Evolutionary conservation across 345 rosid species (phyloP), one percentile per base, ranked within the genome.

Genomic region (Rhizophora mangle): DNA sequence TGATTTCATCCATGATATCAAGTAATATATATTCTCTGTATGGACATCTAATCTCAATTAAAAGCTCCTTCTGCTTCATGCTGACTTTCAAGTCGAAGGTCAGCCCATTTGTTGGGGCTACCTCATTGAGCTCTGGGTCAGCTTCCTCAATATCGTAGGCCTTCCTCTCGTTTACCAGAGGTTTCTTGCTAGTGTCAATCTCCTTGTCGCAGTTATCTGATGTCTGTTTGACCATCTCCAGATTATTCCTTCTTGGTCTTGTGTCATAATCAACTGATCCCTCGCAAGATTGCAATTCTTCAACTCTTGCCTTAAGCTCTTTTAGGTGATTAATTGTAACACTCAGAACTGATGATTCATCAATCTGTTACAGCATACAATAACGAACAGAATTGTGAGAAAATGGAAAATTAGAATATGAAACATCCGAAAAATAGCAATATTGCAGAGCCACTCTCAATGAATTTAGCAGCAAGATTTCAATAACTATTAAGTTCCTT

Each of bases 1-100:
- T 87, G 22, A 85, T 77, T 63, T 89, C 85, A 78, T 91, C 96
- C 91, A 94, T 87, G 77, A 91, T 77, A 67, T 94, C 95, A 20
- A 84, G 85, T 80, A 91, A 67, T 51, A 91, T 75, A 57, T 81
- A 85, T 68, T 91, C 92, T 75, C 92, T 87, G 66, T 79, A 84
- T 53, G 70, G 80, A 79, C 96, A 91, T 76, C 71, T 82, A 68
- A 91, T 84, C 79, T 93, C 92, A 52, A 94, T 80, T 31, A 70
- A 49, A 68, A 91, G 89, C 57, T 94, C 91, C 57, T 46, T 72
- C 18, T 79, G 88, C 69, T 73, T 83, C 27, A 75, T 67, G 72
- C 78, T 72, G 54, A 88, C 86, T 60, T 79, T 84, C 65, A 88
- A 76, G 39, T 83, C 75, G 20, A 74, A 53, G 46, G 74, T 5